Conservation (phyloP, 495 filamentous ascomycete species). For the Glarea lozoyensis region DNA sequence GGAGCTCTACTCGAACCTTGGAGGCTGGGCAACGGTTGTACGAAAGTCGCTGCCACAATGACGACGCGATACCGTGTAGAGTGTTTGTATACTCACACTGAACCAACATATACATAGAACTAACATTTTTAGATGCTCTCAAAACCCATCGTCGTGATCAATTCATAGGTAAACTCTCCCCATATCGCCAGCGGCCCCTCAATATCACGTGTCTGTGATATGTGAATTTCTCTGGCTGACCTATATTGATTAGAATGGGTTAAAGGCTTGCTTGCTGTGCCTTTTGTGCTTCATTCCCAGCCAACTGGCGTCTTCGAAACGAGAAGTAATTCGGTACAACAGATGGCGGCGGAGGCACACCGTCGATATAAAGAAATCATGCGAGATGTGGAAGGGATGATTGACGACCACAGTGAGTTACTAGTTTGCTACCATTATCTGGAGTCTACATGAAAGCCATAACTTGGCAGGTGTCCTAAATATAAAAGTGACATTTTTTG, state of each 20-base stretch:
- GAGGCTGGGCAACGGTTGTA: not conserved
- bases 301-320: slow-evolving; percentile 73
- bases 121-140: slow-evolving; percentile 57
- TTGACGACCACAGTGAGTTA: slow-evolving; percentile 85
- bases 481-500: too few species aligned
- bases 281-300: slow-evolving; percentile 94
- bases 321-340: slow-evolving; percentile 46
- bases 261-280: slow-evolving; percentile 85
- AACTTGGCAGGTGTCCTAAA: too few species aligned
- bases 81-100: slow-evolving; percentile 41
- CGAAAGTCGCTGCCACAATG: slow-evolving; percentile 59
- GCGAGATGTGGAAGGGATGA: slow-evolving; percentile 82
- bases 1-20: too few species aligned
- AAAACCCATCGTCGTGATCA: slow-evolving; percentile 85
- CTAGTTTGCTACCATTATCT: not conserved
- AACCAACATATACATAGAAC: slow-evolving; percentile 5
- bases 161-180: slow-evolving; percentile 49
- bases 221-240: not conserved
- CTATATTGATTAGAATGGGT: slow-evolving; percentile 42
- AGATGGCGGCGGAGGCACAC: slow-evolving; percentile 59
- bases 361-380: slow-evolving; percentile 91
- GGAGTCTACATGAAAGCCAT: not conserved
- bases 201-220: not conserved
- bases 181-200: not conserved
- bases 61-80: slow-evolving; percentile 88